Evolutionary conservation across 2,329 filamentous ascomycete genomes (phyloP).

Genomic region (Exophiala sp.): DNA sequence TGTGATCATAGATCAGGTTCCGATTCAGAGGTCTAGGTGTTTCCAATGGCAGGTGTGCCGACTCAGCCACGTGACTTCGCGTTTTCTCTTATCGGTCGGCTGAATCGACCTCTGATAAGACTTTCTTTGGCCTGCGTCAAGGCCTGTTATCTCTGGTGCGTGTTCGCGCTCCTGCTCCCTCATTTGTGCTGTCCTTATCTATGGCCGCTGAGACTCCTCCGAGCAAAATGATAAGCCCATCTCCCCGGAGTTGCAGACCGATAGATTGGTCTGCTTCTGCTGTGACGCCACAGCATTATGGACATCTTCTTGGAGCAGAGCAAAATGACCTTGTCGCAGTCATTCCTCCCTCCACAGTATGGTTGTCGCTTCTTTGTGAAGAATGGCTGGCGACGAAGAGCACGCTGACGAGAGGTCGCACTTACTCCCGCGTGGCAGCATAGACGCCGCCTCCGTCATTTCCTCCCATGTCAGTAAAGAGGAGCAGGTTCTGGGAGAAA

Average conservation of each 20-base stretch:
- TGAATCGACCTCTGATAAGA: too few relatives aligned
- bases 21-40: too few relatives aligned
- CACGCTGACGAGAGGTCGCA: slow-evolving; percentile 14
- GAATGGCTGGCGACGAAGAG: slow-evolving; percentile 20
- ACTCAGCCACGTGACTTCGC: too few relatives aligned
- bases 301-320: background rate
- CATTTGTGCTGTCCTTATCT: too few relatives aligned
- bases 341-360: background rate
- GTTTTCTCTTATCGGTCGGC: too few relatives aligned
- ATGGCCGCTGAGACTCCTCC: too few relatives aligned
- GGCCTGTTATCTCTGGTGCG: too few relatives aligned
- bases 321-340: background rate
- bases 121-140: too few relatives aligned
- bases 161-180: too few relatives aligned
- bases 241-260: slow-evolving; percentile 15
- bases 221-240: too few relatives aligned
- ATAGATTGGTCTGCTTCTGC: background rate
- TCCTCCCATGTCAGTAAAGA: slow-evolving; percentile 46
- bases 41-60: too few relatives aligned
- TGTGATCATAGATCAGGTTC: too few relatives aligned
- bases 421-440: slow-evolving; percentile 27
- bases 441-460: slow-evolving; percentile 42
- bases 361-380: background rate
- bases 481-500: slow-evolving; percentile 46
- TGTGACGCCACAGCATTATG: background rate